A percentile compares a stretch with the other conserved stretches of the same genome.
Conservation (phyloP, 1,139 yeast species). For the Hansenula lynferdii region DNA sequence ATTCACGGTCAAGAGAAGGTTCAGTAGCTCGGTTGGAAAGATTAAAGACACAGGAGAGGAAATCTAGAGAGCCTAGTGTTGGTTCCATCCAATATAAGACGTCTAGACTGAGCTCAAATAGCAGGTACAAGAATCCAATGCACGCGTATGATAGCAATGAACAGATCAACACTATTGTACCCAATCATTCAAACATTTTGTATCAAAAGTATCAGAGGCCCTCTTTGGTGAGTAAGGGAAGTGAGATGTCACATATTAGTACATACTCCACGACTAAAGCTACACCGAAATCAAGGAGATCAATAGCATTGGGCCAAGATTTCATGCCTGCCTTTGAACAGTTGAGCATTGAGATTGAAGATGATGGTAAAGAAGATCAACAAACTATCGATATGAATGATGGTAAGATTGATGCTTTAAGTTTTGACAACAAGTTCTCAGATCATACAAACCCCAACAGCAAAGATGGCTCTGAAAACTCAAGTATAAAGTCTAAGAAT, state of each 20-base stretch:
- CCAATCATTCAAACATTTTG: constrained; percentile 11
- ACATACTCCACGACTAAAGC: neutral
- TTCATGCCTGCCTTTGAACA: constrained; percentile 20
- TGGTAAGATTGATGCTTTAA: neutral
- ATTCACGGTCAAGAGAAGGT: neutral
- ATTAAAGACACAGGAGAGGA: neutral
- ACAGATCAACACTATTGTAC: constrained; percentile 14
- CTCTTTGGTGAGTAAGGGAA: neutral
- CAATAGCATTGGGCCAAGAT: constrained; percentile 2
- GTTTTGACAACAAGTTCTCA: constrained; percentile 3
- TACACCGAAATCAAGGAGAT: constrained; percentile 3
- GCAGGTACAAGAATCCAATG: constrained; percentile 16
- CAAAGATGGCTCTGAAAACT: neutral
- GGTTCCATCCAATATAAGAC: neutral
- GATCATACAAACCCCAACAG: neutral
- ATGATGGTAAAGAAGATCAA: neutral
- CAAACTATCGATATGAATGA: neutral
- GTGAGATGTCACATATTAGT: neutral
- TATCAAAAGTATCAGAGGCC: constrained; percentile 14
- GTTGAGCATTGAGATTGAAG: constrained; percentile 17
- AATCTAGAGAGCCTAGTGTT: neutral
- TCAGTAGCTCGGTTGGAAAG: neutral
- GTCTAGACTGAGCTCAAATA: neutral
- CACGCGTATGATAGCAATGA: constrained; percentile 14
- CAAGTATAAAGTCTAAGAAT: neutral